phyloP scores from a whole-genome alignment of 2,329 filamentous ascomycete genomes.

The Sodiomyces alkalinus region DNA sequence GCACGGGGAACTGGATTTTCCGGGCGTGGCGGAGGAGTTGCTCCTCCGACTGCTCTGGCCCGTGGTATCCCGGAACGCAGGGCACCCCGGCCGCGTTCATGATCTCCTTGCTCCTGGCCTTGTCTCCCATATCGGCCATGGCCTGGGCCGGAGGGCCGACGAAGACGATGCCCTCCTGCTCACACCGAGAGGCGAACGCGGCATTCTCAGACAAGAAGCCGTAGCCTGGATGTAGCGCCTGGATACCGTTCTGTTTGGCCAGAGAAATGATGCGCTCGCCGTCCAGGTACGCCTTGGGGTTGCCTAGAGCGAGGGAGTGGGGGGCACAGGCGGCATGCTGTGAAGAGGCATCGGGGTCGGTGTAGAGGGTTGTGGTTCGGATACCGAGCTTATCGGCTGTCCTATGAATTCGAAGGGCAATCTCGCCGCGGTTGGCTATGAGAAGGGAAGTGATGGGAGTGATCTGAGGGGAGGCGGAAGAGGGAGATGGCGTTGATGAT shows the following conservation, averaged over 20 bases:
- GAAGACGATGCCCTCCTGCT: constrained; percentile 81
- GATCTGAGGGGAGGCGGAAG: constrained; percentile 10
- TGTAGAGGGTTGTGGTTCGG: constrained; percentile 86
- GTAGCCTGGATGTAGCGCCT: constrained; percentile 91
- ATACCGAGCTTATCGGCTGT: constrained; percentile 85
- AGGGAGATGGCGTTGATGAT: constrained; percentile 8
- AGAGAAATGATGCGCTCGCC: constrained; percentile 82
- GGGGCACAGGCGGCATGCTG: constrained; percentile 82
- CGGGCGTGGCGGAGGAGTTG: constrained; percentile 53
- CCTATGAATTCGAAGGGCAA: constrained; percentile 80
- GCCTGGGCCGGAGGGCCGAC: constrained; percentile 79
- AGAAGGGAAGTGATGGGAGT: constrained; percentile 62
- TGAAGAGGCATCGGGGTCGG: constrained; percentile 71
- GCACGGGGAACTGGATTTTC: constrained; percentile 52
- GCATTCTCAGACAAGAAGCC: constrained; percentile 93
- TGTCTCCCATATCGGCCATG: constrained; percentile 84
- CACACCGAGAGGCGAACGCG: constrained; percentile 74
- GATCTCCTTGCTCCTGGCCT: constrained; percentile 86
- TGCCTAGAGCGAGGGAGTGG: constrained; percentile 70
- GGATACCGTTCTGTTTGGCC: constrained; percentile 72
- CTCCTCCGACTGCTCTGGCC: constrained; percentile 57
- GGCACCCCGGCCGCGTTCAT: constrained; percentile 92
- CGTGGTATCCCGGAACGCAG: constrained; percentile 93
- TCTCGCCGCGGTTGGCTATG: constrained; percentile 94
- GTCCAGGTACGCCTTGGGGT: constrained; percentile 78